These are phyloP conservation scores for Dothidotthia symphoricarpi DNA, from an alignment of 2,329 filamentous ascomycete genomes.

Conservation along the genomic window DNA sequence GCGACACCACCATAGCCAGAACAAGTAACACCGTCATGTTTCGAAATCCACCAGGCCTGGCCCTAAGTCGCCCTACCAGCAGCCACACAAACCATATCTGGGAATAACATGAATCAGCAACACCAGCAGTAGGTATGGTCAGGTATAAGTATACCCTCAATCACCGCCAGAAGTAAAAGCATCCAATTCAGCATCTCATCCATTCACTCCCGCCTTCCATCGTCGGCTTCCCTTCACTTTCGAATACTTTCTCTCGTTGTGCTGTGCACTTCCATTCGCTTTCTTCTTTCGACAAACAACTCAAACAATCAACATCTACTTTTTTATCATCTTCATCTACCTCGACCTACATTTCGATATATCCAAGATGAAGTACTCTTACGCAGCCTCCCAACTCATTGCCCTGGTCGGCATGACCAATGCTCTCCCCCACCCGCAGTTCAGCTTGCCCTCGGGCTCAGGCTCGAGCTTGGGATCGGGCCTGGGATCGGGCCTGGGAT, in stretches of 20 bases:
- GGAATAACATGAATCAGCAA: too few relatives aligned
- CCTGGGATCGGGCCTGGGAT: constrained; percentile 1
- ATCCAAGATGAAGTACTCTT: constrained; percentile 33
- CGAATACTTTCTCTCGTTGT: constrained; percentile 15
- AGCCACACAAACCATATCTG: too few relatives aligned
- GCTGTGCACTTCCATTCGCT: constrained; percentile 22
- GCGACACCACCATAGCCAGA: constrained; percentile 3
- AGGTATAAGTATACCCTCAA: too few relatives aligned
- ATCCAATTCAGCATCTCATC: too few relatives aligned
- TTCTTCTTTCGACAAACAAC: constrained; percentile 1
- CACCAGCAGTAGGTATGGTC: too few relatives aligned
- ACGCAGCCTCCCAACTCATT: constrained; percentile 12
- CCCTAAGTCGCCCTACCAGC: not conserved
- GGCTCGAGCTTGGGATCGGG: not conserved
- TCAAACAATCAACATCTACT: too few relatives aligned
- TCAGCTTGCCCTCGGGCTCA: constrained; percentile 10
- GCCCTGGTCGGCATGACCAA: constrained; percentile 21
- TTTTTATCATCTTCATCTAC: too few relatives aligned
- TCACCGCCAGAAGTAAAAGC: too few relatives aligned
- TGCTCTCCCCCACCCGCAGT: constrained; percentile 23
- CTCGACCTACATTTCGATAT: too few relatives aligned
- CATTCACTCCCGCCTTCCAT: constrained; percentile 5
- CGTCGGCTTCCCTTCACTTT: constrained; percentile 6
- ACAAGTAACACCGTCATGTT: constrained; percentile 10
- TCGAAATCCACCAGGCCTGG: constrained; percentile 8